phyloP scores from a whole-genome alignment of 805 yeast genomes.

The Vanderwaltozyma polyspora region DNA sequence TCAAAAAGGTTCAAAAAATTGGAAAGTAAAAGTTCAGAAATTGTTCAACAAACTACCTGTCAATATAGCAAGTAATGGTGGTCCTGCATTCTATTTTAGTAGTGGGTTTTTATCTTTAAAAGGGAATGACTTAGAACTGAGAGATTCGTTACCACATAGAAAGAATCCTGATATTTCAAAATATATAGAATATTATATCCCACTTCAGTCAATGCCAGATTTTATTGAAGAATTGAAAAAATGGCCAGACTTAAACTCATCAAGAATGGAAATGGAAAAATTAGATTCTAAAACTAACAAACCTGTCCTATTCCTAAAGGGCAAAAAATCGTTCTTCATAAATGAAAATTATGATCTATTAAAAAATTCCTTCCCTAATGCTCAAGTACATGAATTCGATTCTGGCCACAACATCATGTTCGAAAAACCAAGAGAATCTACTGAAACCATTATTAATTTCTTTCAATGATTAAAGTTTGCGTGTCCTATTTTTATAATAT shows the following conservation, averaged over 20 bases:
- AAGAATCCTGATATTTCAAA: conserved; percentile 6
- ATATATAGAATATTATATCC: conserved; percentile 12
- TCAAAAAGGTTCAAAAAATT: conserved; percentile 11
- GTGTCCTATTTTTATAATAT: no score
- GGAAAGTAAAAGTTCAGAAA: conserved; percentile 14
- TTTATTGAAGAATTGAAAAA: conserved; percentile 13
- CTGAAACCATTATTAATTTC: conserved; percentile 11
- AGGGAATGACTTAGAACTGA: background rate
- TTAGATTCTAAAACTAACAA: conserved; percentile 8
- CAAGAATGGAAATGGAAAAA: conserved; percentile 2
- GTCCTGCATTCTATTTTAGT: conserved; percentile 19
- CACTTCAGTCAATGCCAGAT: conserved; percentile 19
- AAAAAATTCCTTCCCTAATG: conserved; percentile 17
- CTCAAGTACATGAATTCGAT: conserved; percentile 16
- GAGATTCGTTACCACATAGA: background rate
- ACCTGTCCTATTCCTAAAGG: conserved; percentile 36
- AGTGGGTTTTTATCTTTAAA: conserved; percentile 19
- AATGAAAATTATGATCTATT: conserved; percentile 19
- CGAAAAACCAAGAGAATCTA: conserved; percentile 18
- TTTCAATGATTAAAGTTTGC: conserved; percentile 6
- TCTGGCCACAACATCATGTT: conserved; percentile 24
- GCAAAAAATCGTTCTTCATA: conserved; percentile 33
- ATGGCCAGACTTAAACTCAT: conserved; percentile 13
- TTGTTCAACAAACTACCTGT: conserved; percentile 12
- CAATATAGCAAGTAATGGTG: conserved; percentile 9